These are phyloP conservation scores for Yamadazyma atlantica DNA, from an alignment of 1,139 yeast species.

Conservation along the genomic window DNA sequence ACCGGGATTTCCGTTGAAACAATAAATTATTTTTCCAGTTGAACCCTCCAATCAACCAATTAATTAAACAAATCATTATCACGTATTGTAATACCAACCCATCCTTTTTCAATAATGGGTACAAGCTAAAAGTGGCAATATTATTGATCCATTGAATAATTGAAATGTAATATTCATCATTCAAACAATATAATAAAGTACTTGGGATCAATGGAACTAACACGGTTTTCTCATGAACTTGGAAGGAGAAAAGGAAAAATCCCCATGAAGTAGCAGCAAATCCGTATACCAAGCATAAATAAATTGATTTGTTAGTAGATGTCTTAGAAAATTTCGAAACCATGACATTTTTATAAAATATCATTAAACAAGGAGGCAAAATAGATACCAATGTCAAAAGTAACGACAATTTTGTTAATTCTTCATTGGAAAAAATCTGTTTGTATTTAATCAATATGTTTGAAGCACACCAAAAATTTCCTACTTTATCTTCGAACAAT, in stretches of 20 bases:
- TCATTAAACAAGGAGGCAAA: constrained; percentile 60
- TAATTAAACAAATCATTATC: constrained; percentile 61
- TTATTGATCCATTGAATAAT: constrained; percentile 87
- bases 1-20: constrained; percentile 35
- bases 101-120: constrained; percentile 83
- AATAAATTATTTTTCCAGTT: constrained; percentile 22
- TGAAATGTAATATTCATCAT: constrained; percentile 60
- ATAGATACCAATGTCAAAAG: constrained; percentile 64
- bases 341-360: constrained; percentile 53
- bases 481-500: constrained; percentile 96
- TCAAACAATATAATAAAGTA: constrained; percentile 61
- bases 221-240: constrained; percentile 93
- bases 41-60: constrained; percentile 79
- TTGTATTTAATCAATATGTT: constrained; percentile 76
- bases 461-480: constrained; percentile 94
- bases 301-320: constrained; percentile 18
- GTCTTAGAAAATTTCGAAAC: constrained; percentile 22
- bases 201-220: constrained; percentile 86
- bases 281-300: constrained; percentile 52
- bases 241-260: constrained; percentile 87
- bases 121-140: constrained; percentile 79
- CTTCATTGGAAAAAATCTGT: constrained; percentile 48
- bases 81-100: constrained; percentile 70
- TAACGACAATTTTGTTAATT: constrained; percentile 65
- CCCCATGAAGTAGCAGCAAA: constrained; percentile 84